Evolutionary conservation across 1,284 basidiomycete genomes (phyloP).

Genomic region (Quambalaria eucalypti): DNA sequence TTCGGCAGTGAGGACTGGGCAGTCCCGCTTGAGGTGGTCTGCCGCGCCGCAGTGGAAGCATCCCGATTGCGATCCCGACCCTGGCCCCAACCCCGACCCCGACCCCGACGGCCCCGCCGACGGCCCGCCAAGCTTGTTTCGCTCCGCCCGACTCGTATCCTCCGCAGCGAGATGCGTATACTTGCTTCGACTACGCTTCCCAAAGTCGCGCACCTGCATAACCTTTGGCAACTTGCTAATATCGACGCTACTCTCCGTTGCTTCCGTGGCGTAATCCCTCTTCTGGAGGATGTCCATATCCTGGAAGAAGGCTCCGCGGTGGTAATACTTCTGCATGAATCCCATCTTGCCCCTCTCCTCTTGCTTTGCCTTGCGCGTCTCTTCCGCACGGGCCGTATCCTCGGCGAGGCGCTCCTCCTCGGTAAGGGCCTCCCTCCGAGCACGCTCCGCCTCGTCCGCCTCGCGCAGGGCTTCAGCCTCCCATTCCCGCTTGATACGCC

Average conservation of each 20-base stretch:
- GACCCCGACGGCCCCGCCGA: slow-evolving; percentile 52
- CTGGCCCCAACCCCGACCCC: slow-evolving; percentile 51
- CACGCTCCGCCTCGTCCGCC: slow-evolving; percentile 77
- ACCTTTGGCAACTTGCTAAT: slow-evolving; percentile 77
- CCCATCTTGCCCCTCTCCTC: slow-evolving; percentile 65
- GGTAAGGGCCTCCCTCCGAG: slow-evolving; percentile 77
- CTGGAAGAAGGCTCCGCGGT: slow-evolving; percentile 93
- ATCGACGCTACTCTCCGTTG: slow-evolving; percentile 70
- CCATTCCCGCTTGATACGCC: slow-evolving; percentile 80
- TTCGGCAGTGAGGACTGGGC: slow-evolving; percentile 13
- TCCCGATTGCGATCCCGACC: slow-evolving; percentile 49
- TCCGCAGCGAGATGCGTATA: slow-evolving; percentile 92
- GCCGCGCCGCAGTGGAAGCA: slow-evolving; percentile 67
- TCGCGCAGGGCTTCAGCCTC: slow-evolving; percentile 69
- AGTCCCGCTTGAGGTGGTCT: slow-evolving; percentile 41
- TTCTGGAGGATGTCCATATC: slow-evolving; percentile 77
- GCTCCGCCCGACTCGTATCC: slow-evolving; percentile 65
- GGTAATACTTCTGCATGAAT: slow-evolving; percentile 97
- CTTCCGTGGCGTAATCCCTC: slow-evolving; percentile 72
- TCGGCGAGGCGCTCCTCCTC: slow-evolving; percentile 83
- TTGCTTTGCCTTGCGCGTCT: slow-evolving; percentile 64
- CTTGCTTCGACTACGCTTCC: slow-evolving; percentile 77
- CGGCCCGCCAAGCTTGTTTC: slow-evolving; percentile 58
- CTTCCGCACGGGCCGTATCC: slow-evolving; percentile 74
- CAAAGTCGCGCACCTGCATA: slow-evolving; percentile 96